Conservation (phyloP, 495 filamentous ascomycete genomes). For the Pyrenula massariospora region DNA sequence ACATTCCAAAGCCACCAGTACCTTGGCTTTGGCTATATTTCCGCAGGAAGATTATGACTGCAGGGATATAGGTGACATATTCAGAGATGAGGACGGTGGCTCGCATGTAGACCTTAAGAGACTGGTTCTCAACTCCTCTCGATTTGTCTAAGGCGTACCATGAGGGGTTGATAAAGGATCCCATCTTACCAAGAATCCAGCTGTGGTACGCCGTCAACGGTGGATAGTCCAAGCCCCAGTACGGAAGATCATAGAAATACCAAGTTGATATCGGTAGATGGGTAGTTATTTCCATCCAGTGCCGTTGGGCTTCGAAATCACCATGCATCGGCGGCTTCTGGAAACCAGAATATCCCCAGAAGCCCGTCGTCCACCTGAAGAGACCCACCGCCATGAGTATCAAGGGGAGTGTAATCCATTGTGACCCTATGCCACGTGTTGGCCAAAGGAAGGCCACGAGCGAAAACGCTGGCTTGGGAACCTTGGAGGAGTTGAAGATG, state of each 20-base stretch:
- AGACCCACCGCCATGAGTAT: constrained; percentile 84
- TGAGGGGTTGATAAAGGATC: constrained; percentile 58
- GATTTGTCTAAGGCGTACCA: constrained; percentile 89
- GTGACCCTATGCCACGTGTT: constrained; percentile 65
- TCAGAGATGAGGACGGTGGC: constrained; percentile 82
- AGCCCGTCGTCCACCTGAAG: constrained; percentile 80
- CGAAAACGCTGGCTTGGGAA: constrained; percentile 52
- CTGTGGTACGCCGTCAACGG: constrained; percentile 96
- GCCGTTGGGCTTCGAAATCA: constrained; percentile 93
- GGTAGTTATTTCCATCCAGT: constrained; percentile 96
- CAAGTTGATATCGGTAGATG: constrained; percentile 83
- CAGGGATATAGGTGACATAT: constrained; percentile 79
- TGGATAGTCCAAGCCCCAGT: constrained; percentile 97
- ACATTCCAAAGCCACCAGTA: constrained; percentile 64
- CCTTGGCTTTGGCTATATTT: constrained; percentile 60
- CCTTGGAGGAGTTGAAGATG: neutral
- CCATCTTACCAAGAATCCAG: constrained; percentile 83
- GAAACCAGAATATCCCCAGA: constrained; percentile 91
- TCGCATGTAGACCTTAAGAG: constrained; percentile 89
- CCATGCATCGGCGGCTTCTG: constrained; percentile 82
- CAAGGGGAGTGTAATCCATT: constrained; percentile 85
- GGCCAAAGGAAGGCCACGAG: constrained; percentile 89
- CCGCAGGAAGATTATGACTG: constrained; percentile 70
- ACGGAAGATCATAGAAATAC: constrained; percentile 94
- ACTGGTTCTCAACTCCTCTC: constrained; percentile 64